phyloP scores from a whole-genome alignment of 2,329 filamentous ascomycete species.

The Mycocentrospora acerina region DNA sequence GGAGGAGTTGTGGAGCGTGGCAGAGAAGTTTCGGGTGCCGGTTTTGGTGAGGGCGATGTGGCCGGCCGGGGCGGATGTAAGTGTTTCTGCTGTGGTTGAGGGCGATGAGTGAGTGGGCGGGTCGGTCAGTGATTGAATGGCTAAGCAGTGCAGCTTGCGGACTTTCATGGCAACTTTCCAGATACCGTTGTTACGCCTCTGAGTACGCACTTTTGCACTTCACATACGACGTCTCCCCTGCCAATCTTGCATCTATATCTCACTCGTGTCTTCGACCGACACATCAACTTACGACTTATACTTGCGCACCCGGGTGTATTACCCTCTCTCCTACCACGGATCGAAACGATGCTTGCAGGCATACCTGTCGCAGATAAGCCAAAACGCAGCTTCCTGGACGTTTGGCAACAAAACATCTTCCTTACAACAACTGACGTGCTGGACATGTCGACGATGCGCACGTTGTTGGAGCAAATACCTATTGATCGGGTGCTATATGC shows the following conservation, averaged over 20 bases:
- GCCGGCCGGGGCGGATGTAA: constrained; percentile 20
- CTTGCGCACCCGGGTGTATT: constrained; percentile 55
- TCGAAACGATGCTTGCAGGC: constrained; percentile 29
- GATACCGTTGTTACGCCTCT: constrained; percentile 15
- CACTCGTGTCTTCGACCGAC: constrained; percentile 57
- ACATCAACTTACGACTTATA: constrained; percentile 57
- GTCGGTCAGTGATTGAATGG: background rate
- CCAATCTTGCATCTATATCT: constrained; percentile 55
- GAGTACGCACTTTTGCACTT: constrained; percentile 41
- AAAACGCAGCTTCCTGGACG: constrained; percentile 45
- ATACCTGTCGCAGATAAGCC: constrained; percentile 18
- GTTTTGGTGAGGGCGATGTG: constrained; percentile 23
- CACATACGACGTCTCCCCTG: constrained; percentile 54
- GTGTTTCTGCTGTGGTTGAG: background rate
- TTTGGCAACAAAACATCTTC: constrained; percentile 60
- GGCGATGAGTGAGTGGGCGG: background rate
- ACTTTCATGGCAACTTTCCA: constrained; percentile 15
- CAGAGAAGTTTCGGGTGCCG: constrained; percentile 46
- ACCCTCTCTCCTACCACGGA: constrained; percentile 58
- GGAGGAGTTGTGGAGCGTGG: constrained; percentile 46
- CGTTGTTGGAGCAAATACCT: constrained; percentile 46
- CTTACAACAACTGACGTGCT: constrained; percentile 60
- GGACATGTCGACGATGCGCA: constrained; percentile 51
- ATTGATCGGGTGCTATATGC: constrained; percentile 58
- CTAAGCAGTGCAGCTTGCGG: constrained; percentile 12